Evolutionary conservation across 202 grass and related monocot species (phyloP).

Genomic region (Panicum hallii): DNA sequence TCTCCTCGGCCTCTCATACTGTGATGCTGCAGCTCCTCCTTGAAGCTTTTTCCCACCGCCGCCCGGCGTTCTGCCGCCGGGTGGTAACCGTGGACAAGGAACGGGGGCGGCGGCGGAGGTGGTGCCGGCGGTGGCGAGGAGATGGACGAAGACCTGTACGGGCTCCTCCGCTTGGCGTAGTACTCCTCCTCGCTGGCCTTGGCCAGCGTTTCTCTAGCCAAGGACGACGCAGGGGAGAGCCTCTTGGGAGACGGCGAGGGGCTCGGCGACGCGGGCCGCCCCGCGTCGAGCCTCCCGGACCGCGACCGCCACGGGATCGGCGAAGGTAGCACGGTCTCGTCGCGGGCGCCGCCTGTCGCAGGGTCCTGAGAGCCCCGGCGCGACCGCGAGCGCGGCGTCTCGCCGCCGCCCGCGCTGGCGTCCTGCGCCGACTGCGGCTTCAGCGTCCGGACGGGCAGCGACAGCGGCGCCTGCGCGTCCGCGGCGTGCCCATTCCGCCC

Average conservation of each 20-base stretch:
- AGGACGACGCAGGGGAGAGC: constrained; percentile 62
- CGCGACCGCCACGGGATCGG: constrained; percentile 87
- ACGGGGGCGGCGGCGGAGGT: constrained; percentile 70
- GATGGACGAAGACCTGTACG: constrained; percentile 44
- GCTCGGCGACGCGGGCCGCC: constrained; percentile 36
- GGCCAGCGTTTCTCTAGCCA: constrained; percentile 50
- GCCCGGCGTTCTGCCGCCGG: constrained; percentile 39
- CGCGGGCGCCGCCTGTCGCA: neutral
- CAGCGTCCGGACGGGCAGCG: constrained; percentile 65
- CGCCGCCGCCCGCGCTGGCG: neutral
- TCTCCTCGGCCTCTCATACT: constrained; percentile 49
- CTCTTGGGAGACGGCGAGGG: constrained; percentile 39
- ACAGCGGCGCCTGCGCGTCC: constrained; percentile 48
- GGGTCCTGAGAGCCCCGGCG: neutral
- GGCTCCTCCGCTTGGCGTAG: constrained; percentile 48
- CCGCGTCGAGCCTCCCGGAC: constrained; percentile 45
- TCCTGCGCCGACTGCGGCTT: constrained; percentile 47
- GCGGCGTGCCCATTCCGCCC: constrained; percentile 13
- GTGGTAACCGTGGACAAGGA: constrained; percentile 54
- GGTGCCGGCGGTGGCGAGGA: constrained; percentile 51
- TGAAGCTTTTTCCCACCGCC: constrained; percentile 55
- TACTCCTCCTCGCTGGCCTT: constrained; percentile 63
- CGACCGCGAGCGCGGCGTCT: neutral
- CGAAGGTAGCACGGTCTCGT: constrained; percentile 67
- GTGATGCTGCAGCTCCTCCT: constrained; percentile 70